A percentile compares a stretch with the other conserved stretches of the same genome.
Conservation (phyloP, 2,329 filamentous ascomycete genomes). For the Zalaria obscura region DNA sequence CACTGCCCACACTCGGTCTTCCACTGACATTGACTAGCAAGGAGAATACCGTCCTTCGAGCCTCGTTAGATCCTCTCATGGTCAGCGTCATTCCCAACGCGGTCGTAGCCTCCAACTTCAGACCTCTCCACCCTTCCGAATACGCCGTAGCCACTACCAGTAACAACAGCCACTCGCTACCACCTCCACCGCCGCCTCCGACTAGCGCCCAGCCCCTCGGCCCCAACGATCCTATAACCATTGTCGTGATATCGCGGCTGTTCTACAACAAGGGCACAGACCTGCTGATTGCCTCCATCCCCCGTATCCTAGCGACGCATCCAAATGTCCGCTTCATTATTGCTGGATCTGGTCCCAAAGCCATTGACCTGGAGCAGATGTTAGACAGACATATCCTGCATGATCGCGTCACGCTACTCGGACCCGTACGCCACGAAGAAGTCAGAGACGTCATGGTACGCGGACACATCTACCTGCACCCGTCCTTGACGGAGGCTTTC, state of each 20-base stretch:
- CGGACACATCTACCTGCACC: slow-evolving; percentile 92
- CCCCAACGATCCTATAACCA: slow-evolving; percentile 78
- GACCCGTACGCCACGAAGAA: slow-evolving; percentile 85
- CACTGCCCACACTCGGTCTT: background rate
- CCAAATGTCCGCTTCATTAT: slow-evolving; percentile 95
- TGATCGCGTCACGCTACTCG: slow-evolving; percentile 83
- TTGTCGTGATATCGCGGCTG: slow-evolving; percentile 90
- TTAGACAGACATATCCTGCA: slow-evolving; percentile 62
- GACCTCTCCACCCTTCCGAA: slow-evolving; percentile 43
- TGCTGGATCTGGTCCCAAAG: slow-evolving; percentile 87
- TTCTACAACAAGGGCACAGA: slow-evolving; percentile 99
- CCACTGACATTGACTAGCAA: slow-evolving; percentile 44
- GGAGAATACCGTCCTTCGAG: slow-evolving; percentile 90
- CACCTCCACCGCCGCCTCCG: slow-evolving; percentile 28
- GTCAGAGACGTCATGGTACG: slow-evolving; percentile 95
- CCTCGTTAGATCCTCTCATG: slow-evolving; percentile 88
- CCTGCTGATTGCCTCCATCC: slow-evolving; percentile 88
- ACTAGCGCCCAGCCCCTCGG: slow-evolving; percentile 55
- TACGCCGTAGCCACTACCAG: slow-evolving; percentile 10
- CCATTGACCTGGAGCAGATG: slow-evolving; percentile 97
- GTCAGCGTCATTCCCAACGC: slow-evolving; percentile 97
- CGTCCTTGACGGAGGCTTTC: slow-evolving; percentile 89
- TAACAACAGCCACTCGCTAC: slow-evolving; percentile 24
- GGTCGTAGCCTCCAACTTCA: slow-evolving; percentile 91
- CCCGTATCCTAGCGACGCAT: slow-evolving; percentile 75